Evolutionary conservation across 2,329 filamentous ascomycete species (phyloP).

Genomic region (Fusarium burgessii): DNA sequence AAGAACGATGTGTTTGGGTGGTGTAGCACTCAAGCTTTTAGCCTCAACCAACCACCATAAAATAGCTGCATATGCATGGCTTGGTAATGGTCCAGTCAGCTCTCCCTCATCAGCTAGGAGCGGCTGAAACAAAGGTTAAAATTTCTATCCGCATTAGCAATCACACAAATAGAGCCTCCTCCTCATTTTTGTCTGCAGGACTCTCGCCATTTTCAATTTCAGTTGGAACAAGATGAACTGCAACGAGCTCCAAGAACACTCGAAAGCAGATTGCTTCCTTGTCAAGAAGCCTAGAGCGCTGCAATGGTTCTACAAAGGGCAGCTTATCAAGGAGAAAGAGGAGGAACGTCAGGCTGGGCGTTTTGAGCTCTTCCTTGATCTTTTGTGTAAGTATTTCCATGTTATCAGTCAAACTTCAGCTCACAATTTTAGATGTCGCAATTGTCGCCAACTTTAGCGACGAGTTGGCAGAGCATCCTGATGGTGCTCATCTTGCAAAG

Average conservation of each 20-base stretch:
- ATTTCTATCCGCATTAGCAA: not conserved
- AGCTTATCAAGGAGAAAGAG: constrained; percentile 56
- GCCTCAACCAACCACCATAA: constrained; percentile 5
- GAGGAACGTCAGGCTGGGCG: constrained; percentile 59
- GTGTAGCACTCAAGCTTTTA: not conserved
- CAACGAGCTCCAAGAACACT: constrained; percentile 52
- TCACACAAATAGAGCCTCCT: constrained; percentile 6
- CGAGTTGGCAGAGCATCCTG: constrained; percentile 59
- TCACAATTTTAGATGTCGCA: constrained; percentile 52
- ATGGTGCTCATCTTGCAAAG: constrained; percentile 58
- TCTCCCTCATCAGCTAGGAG: constrained; percentile 20
- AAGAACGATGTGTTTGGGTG: not conserved
- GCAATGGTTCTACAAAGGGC: constrained; percentile 60
- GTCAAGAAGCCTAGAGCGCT: constrained; percentile 55
- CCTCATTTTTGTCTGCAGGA: not conserved
- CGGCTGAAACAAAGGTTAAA: constrained; percentile 16
- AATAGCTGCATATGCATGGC: constrained; percentile 21
- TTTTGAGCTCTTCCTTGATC: constrained; percentile 63
- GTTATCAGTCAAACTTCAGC: not conserved
- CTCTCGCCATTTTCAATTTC: not conserved
- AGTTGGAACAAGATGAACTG: constrained; percentile 50
- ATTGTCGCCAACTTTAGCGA: constrained; percentile 65
- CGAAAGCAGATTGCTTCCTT: constrained; percentile 50
- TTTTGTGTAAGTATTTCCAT: constrained; percentile 53
- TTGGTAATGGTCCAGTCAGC: constrained; percentile 45